Percentiles rank a stretch among this genome's conserved stretches.
phyloP scores from a whole-genome alignment of 306 rosid species.

The Vigna radiata region DNA sequence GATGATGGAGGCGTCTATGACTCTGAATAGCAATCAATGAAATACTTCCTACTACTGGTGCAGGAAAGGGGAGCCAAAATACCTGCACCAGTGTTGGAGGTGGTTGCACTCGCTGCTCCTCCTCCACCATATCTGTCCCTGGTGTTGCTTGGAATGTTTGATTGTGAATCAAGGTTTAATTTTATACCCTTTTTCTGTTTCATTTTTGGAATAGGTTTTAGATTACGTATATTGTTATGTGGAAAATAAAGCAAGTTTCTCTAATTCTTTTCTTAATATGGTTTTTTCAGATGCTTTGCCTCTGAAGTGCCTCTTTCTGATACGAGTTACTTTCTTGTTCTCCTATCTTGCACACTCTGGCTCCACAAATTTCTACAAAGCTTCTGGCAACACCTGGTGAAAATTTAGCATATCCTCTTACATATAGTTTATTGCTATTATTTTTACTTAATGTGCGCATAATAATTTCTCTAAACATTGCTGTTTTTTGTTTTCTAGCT shows the following conservation, averaged over 20 bases:
- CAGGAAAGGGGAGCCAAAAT: conserved; percentile 52
- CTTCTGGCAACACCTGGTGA: conserved; percentile 29
- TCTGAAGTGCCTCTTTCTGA: conserved; percentile 3
- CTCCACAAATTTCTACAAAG: conserved; percentile 1
- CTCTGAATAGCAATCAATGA: conserved; percentile 67
- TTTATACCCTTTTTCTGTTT: background rate
- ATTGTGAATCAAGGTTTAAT: conserved; percentile 43
- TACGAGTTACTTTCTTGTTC: conserved; percentile 24
- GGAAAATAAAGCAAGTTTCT: background rate
- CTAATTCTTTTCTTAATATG: background rate
- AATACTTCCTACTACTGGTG: conserved; percentile 53
- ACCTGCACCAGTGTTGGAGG: conserved; percentile 56
- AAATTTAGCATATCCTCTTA: conserved; percentile 9
- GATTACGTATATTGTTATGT: background rate
- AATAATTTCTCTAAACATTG: conserved; percentile 1
- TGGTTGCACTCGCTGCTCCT: conserved; percentile 41
- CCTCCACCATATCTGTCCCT: conserved; percentile 13
- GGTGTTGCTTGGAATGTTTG: conserved; percentile 37
- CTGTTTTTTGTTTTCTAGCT: conserved; percentile 32
- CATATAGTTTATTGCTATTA: background rate
- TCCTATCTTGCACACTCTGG: background rate
- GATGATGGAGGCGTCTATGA: conserved; percentile 62
- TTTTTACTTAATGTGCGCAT: background rate
- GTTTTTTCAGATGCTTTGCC: conserved; percentile 44
- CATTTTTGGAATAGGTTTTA: background rate